Evolutionary conservation across 257 asterid genomes (phyloP), one percentile per base, ranked within the genome.

Genomic region (Solanum appendiculatum): DNA sequence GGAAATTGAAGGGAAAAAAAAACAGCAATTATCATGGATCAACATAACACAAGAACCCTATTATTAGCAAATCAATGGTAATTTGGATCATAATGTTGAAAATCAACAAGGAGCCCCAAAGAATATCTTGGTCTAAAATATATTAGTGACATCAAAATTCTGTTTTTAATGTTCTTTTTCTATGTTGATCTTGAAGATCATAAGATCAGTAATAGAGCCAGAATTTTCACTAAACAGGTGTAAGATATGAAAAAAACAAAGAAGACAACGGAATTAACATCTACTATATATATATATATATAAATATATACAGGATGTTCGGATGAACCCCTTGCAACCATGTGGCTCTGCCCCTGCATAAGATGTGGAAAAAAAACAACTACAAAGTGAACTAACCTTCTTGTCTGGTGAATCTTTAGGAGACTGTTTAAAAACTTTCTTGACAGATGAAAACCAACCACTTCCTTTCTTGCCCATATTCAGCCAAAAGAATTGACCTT

Each of bases 391-490:
- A 31, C 85, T 87, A 36, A 96, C 99, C 99, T 95, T 96, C 91
- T 92, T 92, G 51, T 93, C 96, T 5, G 92, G 93, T 34, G 90
- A 78, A 15, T 92, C 95, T 87, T 70, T 91, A 39, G 98, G 90
- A 80, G 97, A 91, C 51, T 92, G 94, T 90, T 92, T 96, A 83
- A 96, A 96, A n/a, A 92, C 98, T 91, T 90, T 96, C 95, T 93
- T 95, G 88, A 96, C 94, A 16, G 97, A 86, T 40, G 96, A 93
- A 86, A 96, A 95, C 99, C 99, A 96, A 36, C 99, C 87, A 40
- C 92, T 89, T n/a, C 96, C 95, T 87, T 93, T 94, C 95, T 93
- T 92, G 70, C 98, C 98, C 98, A 94, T 94, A 68, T 89, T 91
- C 64, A 77, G 64, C 84, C 64, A 80, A 80, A 74, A 25, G 37